These are phyloP conservation scores for Geotrichum reessii DNA, from an alignment of 1,139 yeast species.

Conservation along the genomic window DNA sequence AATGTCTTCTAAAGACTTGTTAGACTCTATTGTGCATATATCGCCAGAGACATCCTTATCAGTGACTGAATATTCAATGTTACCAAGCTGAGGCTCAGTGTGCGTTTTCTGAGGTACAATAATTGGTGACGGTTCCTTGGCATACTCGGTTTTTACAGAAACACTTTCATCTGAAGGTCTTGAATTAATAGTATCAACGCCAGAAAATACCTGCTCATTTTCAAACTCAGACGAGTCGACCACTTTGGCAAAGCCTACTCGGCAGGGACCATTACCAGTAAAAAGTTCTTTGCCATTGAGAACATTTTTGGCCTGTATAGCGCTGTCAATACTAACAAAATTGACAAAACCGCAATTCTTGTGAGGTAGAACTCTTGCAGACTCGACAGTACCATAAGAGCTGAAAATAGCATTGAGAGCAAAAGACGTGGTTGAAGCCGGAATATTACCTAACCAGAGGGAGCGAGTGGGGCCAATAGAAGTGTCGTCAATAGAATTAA, in stretches of 20 bases:
- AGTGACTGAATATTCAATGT: conserved; percentile 21
- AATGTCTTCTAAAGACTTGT: conserved; percentile 30
- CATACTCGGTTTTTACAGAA: neutral
- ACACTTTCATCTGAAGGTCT: neutral
- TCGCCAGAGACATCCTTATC: conserved; percentile 19
- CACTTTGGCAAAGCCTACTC: conserved; percentile 40
- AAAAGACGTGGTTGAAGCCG: conserved; percentile 46
- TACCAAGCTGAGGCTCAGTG: neutral
- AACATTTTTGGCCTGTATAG: conserved; percentile 69
- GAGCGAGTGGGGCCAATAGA: conserved; percentile 72
- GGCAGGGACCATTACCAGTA: conserved; percentile 51
- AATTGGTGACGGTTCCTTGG: neutral
- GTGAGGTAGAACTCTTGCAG: conserved; percentile 54
- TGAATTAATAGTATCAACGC: neutral
- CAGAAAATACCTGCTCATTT: neutral
- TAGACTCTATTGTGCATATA: conserved; percentile 23
- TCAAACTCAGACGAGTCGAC: conserved; percentile 15
- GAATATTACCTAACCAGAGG: conserved; percentile 71
- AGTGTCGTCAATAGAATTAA: conserved; percentile 52
- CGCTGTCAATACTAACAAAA: conserved; percentile 63
- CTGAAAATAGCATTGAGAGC: conserved; percentile 44
- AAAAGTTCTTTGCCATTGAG: conserved; percentile 77
- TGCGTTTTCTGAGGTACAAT: neutral
- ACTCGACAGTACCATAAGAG: conserved; percentile 50
- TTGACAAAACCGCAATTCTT: conserved; percentile 64